Base-by-base conservation (phyloP, 2,329 filamentous ascomycete species). In the Apiospora arundinis region DNA sequence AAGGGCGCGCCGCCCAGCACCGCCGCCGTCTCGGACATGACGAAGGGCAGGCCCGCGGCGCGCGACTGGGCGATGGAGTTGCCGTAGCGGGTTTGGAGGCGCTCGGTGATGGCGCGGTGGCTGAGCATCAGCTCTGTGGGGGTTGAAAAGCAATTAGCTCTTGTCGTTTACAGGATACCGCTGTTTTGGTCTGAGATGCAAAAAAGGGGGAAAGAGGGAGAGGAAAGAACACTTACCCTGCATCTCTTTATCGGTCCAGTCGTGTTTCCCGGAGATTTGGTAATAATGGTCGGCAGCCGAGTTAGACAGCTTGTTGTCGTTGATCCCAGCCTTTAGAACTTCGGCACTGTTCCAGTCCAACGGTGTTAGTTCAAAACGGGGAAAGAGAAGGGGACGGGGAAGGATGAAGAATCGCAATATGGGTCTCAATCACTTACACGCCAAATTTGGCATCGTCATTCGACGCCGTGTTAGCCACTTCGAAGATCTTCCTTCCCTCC, bases 281-380 rank as follows among this genome's bases (percentile, higher is more conserved):
- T 73, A 73, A 28, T 67, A 73, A 37, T 73, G 72, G 48, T 73
- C 70, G 37, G 70, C 67, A 11, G 70, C 67, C 25, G n/a, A 44
- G 40, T 70, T 71, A n/a, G 60, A 25, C 46, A 67, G 49, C 11
- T 28, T 49, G 63, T 71, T 67, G 23, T 69, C 44, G 18, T 73
- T 48, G 32, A 71, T 65, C 8, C 68, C 70, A 23, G 48, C 65
- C 7, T 70, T 37, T n/a, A 69, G 42, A 18, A 60, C 46, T 18
- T 73, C 60, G 48, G 63, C 32, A 23, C 72, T 73, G 46, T 44
- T 21, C 23, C 7, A 23, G 37, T n/a, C 60, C 23, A 23, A n/a
- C 18, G 4, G 45, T 48, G 45, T 48, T 48, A 48, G 45, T 48
- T 5, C 16, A 45, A 12, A 45, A 45, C 11, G 42, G 12, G n/a